Base-by-base conservation (phyloP, 352 stramenopile species). In the Globisporangium polare region DNA sequence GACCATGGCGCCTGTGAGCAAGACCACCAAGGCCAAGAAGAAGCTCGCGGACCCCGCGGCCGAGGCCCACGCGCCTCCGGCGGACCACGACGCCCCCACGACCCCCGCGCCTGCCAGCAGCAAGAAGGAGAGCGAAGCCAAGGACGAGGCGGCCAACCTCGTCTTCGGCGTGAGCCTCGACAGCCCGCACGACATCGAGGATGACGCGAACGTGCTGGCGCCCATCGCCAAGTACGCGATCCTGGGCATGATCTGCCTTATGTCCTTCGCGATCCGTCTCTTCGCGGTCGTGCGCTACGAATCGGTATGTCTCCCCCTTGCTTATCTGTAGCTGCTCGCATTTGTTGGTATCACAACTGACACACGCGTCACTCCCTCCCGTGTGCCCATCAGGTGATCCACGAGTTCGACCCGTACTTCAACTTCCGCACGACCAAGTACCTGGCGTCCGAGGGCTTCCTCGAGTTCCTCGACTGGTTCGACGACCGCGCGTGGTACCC, bases 381-480 rank as follows among this genome's bases (percentile, higher is more conserved):
- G 10, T 41, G 20, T 26, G 1, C n/a, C 8, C 2, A 22, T 6
- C 31, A 89, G 74, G 85, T 97, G 26, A 97, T 95, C 67, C 84
- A 96, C 73, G 88, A 97, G 73, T 96, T 96, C 58, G 85, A 96
- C 60, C 88, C 97, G 33, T 99, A 98, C 71, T 99, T 99, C 76
- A 99, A 99, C 76, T 99, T 95, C 85, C 90, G 97, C 35, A 98
- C 96, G 10, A 99, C 97, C 49, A 98, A 99, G 77, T 98, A 97
- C 83, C 75, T 98, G 43, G 85, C 89, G 17, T 87, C 91, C 20
- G 79, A 98, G 60, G 97, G 97, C n/a, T 92, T 96, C 58, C 82
- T 98, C 47, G 93, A 97, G 69, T 99, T 99, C 77, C 83, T 98
- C 50, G 82, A 97, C 60, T 99, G 97, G 97, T 99, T 99, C 67